Evolutionary conservation across 805 yeast species (phyloP).

Genomic region (Ogataea methanolica): DNA sequence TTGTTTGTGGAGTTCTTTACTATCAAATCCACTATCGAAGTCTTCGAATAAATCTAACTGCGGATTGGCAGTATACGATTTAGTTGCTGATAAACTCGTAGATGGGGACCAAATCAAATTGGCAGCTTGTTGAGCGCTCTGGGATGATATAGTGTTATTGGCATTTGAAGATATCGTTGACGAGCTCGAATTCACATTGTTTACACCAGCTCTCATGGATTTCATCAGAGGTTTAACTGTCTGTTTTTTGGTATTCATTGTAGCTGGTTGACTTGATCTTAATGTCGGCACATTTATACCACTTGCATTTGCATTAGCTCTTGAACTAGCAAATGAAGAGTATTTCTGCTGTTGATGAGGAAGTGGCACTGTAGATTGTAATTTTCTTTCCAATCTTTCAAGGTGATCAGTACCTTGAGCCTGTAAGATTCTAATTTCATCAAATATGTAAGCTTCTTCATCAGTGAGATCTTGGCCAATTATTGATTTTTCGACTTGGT

Average conservation of each 20-base stretch:
- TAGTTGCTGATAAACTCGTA: constrained; percentile 21
- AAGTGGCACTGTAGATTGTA: constrained; percentile 9
- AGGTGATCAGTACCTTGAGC: constrained; percentile 35
- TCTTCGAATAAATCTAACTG: constrained; percentile 22
- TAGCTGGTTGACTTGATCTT: constrained; percentile 25
- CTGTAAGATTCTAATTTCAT: constrained; percentile 33
- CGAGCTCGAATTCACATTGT: neutral
- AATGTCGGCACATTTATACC: constrained; percentile 24
- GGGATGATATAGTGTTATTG: constrained; percentile 4
- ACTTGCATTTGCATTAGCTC: constrained; percentile 1
- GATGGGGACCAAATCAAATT: constrained; percentile 35
- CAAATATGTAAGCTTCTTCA: constrained; percentile 42
- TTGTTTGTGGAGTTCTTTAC: constrained; percentile 20
- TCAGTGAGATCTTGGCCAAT: constrained; percentile 31
- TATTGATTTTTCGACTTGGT: constrained; percentile 42
- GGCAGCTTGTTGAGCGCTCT: constrained; percentile 32
- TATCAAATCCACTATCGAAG: constrained; percentile 20
- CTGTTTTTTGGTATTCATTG: constrained; percentile 24
- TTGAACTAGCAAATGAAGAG: constrained; percentile 13
- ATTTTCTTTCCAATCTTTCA: constrained; percentile 29
- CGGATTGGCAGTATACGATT: constrained; percentile 19
- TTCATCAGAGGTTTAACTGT: constrained; percentile 18
- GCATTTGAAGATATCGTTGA: neutral
- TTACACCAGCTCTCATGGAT: constrained; percentile 13
- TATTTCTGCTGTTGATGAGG: constrained; percentile 5